Base-by-base conservation (phyloP, 257 asterid species). In the Nicotiana knightiana region DNA sequence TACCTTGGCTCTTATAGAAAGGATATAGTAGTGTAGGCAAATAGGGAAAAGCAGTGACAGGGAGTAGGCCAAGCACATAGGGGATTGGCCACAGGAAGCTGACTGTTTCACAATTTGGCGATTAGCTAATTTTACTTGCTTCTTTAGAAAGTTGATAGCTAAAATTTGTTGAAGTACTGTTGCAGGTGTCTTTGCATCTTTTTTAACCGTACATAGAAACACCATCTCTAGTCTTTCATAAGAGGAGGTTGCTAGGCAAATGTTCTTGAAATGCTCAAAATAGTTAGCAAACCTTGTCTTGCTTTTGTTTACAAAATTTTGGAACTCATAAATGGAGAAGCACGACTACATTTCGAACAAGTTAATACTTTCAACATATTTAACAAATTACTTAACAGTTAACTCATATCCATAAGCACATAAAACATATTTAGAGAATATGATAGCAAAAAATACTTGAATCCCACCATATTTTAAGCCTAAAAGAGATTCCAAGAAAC, bases 251-350 rank as follows among this genome's bases (percentile, higher is more conserved):
- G 70, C 15, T 64, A 28, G 39, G 54, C 79, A 71, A 71, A 46
- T 46, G n/a, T 71, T 46, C 13, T 4, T n/a, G 6, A 71, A 46
- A 46, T 46, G 79, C 61, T 71, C 37, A 71, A 21, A 71, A 24
- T 24, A 71, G 13, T 13, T 46, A 71, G 11, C 35, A 6, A 46
- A 7, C 79, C 26, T 3, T 21, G 37, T 12, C 16, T 46, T 46
- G 79, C 26, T 43, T n/a, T 46, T 46, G 79, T 46, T 71, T 28
- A 24, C 5, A 71, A 71, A 46, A 24, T 6, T 6, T 46, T 71
- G 79, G 39, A 71, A 48, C 61, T 71, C 79, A 71, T 71, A 46
- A 37, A 71, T 71, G 79, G 33, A 71, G 21, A 71, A 43, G 79
- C 37, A 6, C 24, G 15, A 46, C 39, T 12, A 46, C 26, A 65